Conservation (phyloP, 768 basidiomycete genomes). For the Collybia sordida region DNA sequence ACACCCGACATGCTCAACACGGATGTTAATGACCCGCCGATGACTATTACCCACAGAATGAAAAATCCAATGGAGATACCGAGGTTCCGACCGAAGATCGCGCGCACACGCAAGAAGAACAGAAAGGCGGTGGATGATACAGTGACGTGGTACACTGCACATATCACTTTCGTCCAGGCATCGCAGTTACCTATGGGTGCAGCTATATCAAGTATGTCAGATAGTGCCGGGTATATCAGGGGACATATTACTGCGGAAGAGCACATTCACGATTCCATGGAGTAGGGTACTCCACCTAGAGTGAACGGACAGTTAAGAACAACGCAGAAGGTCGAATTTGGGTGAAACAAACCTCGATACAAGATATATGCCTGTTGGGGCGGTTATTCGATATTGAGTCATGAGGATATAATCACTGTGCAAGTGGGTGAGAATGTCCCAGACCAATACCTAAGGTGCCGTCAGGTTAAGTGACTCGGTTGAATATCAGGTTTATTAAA, state of each 20-base stretch:
- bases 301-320: too few species aligned
- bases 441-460: conserved; percentile 1
- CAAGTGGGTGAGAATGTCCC: conserved; percentile 1
- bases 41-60: not conserved
- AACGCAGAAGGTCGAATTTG: too few species aligned
- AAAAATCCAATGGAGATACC: not conserved
- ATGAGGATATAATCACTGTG: conserved; percentile 2
- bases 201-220: not conserved
- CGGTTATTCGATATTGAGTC: not conserved
- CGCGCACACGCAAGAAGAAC: conserved; percentile 2
- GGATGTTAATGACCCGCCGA: not conserved
- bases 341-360: not conserved
- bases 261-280: too few species aligned
- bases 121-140: not conserved
- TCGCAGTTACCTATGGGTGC: not conserved
- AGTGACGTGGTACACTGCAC: not conserved
- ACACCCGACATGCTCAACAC: not conserved
- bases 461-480: not conserved
- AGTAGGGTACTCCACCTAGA: not conserved
- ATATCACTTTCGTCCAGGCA: not conserved
- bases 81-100: not conserved
- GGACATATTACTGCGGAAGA: not conserved
- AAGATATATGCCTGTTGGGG: conserved; percentile 5
- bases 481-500: not conserved
- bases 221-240: not conserved